A percentile compares a stretch with the other conserved stretches of the same genome.
These are phyloP conservation scores for Wickerhamomyces bisporus DNA, from an alignment of 805 yeast species.

Conservation along the genomic window DNA sequence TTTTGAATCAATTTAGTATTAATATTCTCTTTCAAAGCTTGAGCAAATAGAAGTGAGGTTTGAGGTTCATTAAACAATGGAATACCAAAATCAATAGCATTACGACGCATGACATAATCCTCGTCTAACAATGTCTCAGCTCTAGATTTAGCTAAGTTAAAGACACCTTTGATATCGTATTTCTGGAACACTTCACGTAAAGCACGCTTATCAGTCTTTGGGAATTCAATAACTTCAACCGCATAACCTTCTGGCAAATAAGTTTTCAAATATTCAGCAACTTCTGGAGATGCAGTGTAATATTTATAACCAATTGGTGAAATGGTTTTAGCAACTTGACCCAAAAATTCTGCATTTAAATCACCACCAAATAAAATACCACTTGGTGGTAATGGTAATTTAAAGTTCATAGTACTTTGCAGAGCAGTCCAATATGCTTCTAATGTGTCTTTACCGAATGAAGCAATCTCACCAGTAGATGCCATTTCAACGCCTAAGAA, in stretches of 20 bases:
- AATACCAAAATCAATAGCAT: constrained; percentile 96
- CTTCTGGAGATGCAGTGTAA: constrained; percentile 70
- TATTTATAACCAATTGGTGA: constrained; percentile 75
- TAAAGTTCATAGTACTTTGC: constrained; percentile 96
- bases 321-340: constrained; percentile 64
- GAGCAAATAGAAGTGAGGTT: constrained; percentile 82
- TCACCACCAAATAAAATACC: constrained; percentile 96
- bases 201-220: constrained; percentile 87
- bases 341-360: constrained; percentile 62
- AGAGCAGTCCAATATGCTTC: constrained; percentile 98
- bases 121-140: constrained; percentile 82
- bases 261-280: constrained; percentile 60
- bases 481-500: constrained; percentile 99
- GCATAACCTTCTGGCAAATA: constrained; percentile 32
- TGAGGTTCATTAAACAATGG: constrained; percentile 96
- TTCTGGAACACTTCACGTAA: constrained; percentile 90
- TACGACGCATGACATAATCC: constrained; percentile 97
- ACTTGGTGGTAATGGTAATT: constrained; percentile 84
- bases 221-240: constrained; percentile 74
- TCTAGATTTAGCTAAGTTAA: constrained; percentile 86
- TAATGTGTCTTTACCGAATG: constrained; percentile 77
- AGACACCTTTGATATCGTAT: constrained; percentile 78
- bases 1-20: constrained; percentile 48
- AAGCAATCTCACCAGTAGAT: constrained; percentile 98
- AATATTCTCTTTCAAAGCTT: constrained; percentile 70